phyloP scores from a whole-genome alignment of 169 alveolate genomes.

The Babesia sp. region DNA sequence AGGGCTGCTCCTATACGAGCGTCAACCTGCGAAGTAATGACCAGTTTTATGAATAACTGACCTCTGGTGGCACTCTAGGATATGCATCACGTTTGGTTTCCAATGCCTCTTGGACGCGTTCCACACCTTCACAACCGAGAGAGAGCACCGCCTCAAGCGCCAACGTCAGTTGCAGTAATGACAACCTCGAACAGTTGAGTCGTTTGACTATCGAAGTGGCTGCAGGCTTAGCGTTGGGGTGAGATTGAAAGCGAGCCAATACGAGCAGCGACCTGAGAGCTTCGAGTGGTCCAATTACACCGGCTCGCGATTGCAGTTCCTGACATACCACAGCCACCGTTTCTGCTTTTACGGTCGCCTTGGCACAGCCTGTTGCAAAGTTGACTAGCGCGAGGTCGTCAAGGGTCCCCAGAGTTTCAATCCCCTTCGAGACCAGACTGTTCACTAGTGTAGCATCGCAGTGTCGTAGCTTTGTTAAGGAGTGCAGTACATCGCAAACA shows the following conservation, averaged over 20 bases:
- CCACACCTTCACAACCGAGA: slow-evolving; percentile 1
- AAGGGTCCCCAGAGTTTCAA: neutral
- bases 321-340: slow-evolving; percentile 5
- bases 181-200: slow-evolving; percentile 6
- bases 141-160: slow-evolving; percentile 21
- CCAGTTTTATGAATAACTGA: neutral
- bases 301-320: slow-evolving; percentile 8
- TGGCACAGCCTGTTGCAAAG: slow-evolving; percentile 32
- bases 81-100: slow-evolving; percentile 21
- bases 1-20: slow-evolving; percentile 19
- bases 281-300: slow-evolving; percentile 15
- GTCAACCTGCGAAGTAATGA: neutral
- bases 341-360: neutral
- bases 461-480: slow-evolving; percentile 46
- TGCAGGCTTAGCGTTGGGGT: neutral
- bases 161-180: slow-evolving; percentile 12
- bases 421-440: slow-evolving; percentile 11
- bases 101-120: neutral
- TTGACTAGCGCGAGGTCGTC: slow-evolving; percentile 37
- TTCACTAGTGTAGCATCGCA: slow-evolving; percentile 23
- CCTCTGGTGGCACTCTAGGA: slow-evolving; percentile 21
- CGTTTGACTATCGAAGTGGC: neutral
- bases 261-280: slow-evolving; percentile 12
- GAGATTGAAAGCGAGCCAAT: slow-evolving; percentile 1
- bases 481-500: slow-evolving; percentile 20